A percentile compares a stretch with the other conserved stretches of the same genome.
These are phyloP conservation scores for Wickerhamiella occidentalis DNA, from an alignment of 805 yeast species.

Conservation along the genomic window DNA sequence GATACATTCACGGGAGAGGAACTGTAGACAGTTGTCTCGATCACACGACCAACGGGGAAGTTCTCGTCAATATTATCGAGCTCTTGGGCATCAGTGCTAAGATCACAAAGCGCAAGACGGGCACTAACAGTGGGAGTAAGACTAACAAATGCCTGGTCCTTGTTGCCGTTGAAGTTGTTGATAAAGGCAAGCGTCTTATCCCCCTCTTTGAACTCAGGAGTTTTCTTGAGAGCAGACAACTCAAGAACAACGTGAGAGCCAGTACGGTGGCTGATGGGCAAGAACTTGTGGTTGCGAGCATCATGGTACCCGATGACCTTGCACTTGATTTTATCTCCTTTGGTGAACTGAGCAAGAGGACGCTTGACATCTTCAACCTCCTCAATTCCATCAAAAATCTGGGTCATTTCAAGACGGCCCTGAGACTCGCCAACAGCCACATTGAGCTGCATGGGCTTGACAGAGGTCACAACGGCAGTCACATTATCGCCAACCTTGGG, in stretches of 20 bases:
- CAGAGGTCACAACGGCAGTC: slow-evolving; percentile 45
- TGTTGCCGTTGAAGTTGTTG: slow-evolving; percentile 47
- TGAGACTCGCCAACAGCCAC: slow-evolving; percentile 67
- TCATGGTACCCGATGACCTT: slow-evolving; percentile 70
- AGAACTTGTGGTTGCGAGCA: slow-evolving; percentile 50
- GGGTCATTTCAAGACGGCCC: slow-evolving; percentile 69
- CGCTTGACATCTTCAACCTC: slow-evolving; percentile 45
- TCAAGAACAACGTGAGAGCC: slow-evolving; percentile 51
- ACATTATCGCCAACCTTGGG: slow-evolving; percentile 55
- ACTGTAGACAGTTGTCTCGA: slow-evolving; percentile 43
- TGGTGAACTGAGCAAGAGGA: slow-evolving; percentile 49
- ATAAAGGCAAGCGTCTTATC: slow-evolving; percentile 47
- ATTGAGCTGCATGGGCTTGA: slow-evolving; percentile 62
- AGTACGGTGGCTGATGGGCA: slow-evolving; percentile 50
- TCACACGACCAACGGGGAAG: slow-evolving; percentile 62
- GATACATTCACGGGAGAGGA: slow-evolving; percentile 41
- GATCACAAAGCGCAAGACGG: slow-evolving; percentile 50
- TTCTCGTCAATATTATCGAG: slow-evolving; percentile 39
- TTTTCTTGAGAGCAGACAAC: slow-evolving; percentile 34
- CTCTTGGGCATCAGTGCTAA: slow-evolving; percentile 39
- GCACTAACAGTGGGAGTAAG: slow-evolving; percentile 60
- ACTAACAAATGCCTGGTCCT: slow-evolving; percentile 45
- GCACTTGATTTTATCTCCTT: slow-evolving; percentile 47
- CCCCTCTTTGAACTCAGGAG: slow-evolving; percentile 33
- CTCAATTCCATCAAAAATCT: slow-evolving; percentile 42